phyloP scores from a whole-genome alignment of 1,139 yeast genomes.

The Pichia sp. region DNA sequence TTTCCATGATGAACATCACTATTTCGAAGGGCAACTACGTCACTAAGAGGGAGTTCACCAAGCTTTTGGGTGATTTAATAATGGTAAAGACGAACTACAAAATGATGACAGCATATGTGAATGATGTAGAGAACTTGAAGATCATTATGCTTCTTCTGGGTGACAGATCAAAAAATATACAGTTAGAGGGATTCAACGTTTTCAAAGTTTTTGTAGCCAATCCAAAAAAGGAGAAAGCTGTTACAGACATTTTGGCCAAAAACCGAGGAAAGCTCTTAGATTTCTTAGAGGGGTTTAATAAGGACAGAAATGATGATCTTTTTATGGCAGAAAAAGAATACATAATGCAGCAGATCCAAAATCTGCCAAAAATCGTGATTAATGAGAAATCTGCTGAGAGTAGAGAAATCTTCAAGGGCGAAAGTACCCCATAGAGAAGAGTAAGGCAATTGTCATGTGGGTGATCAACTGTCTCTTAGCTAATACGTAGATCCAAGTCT shows the following conservation, averaged over 20 bases:
- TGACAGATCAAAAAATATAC: conserved; percentile 84
- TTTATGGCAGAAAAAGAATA: conserved; percentile 78
- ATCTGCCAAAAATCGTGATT: conserved; percentile 45
- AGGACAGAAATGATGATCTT: conserved; percentile 49
- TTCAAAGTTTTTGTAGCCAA: conserved; percentile 93
- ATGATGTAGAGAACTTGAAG: conserved; percentile 75
- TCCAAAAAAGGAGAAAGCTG: conserved; percentile 78
- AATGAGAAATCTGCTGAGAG: conserved; percentile 8
- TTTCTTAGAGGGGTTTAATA: conserved; percentile 62
- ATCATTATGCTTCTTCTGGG: conserved; percentile 78
- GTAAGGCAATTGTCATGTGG: too few relatives aligned
- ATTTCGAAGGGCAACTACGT: conserved; percentile 80
- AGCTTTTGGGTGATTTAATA: conserved; percentile 70
- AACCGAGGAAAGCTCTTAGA: conserved; percentile 70
- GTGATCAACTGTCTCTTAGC: too few relatives aligned
- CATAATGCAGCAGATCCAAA: conserved; percentile 66
- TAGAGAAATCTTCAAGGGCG: too few relatives aligned
- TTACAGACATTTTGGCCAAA: conserved; percentile 73
- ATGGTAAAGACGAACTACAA: conserved; percentile 63
- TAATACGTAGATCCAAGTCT: too few relatives aligned
- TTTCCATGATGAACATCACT: conserved; percentile 53
- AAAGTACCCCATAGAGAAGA: too few relatives aligned
- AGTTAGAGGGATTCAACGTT: conserved; percentile 85
- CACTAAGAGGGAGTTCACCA: conserved; percentile 84
- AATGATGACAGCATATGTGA: conserved; percentile 72